Conservation (phyloP, 2,329 filamentous ascomycete species). For the Xylaria sp. region DNA sequence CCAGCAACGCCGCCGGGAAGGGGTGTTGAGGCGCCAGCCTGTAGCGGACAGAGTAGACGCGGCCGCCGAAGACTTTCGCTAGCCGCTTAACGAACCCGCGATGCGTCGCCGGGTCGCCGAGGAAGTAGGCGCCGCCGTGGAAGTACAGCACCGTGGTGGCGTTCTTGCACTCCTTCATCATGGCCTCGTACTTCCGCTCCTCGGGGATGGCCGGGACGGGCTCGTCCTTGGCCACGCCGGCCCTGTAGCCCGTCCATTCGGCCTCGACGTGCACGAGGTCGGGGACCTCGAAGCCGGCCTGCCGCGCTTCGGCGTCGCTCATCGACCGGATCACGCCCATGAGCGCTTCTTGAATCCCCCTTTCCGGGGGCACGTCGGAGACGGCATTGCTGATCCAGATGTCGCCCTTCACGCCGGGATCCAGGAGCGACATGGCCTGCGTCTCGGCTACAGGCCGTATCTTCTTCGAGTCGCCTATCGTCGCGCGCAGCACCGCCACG, state of each 20-base stretch:
- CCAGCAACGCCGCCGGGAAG: slow-evolving; percentile 79
- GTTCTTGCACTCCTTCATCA: slow-evolving; percentile 74
- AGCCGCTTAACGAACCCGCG: slow-evolving; percentile 68
- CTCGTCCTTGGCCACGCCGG: slow-evolving; percentile 60
- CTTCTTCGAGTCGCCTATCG: slow-evolving; percentile 61
- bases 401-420: slow-evolving; percentile 71
- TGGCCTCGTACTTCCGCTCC: slow-evolving; percentile 68
- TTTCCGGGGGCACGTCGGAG: slow-evolving; percentile 68
- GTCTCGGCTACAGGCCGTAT: slow-evolving; percentile 65
- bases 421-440: slow-evolving; percentile 60
- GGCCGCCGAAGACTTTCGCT: slow-evolving; percentile 72
- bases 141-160: slow-evolving; percentile 76
- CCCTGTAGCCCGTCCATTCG: slow-evolving; percentile 80
- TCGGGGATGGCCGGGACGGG: slow-evolving; percentile 68
- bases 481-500: slow-evolving; percentile 75
- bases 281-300: slow-evolving; percentile 56
- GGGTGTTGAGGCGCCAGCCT: slow-evolving; percentile 78
- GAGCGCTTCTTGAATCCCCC: slow-evolving; percentile 66
- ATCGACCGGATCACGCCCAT: slow-evolving; percentile 67
- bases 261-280: slow-evolving; percentile 69
- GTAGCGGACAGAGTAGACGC: slow-evolving; percentile 78
- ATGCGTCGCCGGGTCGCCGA: slow-evolving; percentile 76
- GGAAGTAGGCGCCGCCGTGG: slow-evolving; percentile 79
- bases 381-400: slow-evolving; percentile 83
- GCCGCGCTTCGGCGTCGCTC: slow-evolving; percentile 50